Base-by-base conservation (phyloP, 805 yeast genomes). In the Lipomyces anomalus region DNA sequence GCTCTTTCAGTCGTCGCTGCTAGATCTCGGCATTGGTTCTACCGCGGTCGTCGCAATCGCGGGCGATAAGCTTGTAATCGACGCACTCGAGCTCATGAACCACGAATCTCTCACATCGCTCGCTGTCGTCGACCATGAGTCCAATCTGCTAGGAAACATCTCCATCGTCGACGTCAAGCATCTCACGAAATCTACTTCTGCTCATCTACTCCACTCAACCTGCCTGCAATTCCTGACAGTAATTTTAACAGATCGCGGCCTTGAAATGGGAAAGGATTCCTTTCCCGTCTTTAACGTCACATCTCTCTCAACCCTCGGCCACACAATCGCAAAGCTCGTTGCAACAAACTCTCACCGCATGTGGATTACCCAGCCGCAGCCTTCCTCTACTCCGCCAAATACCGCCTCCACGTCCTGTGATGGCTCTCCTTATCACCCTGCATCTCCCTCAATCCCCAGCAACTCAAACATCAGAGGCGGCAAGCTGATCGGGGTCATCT, bases 211-310 rank as follows among this genome's bases (percentile, higher is more conserved):
- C 47, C 82, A 82, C 59, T 82, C 84, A 62, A 74, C 92, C 4
- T 92, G 95, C 65, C 72, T 87, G 58, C 92, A 84, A 66, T 90
- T 90, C 62, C 79, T 90, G 47, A 79, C 94, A 11, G 82, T 88
- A 52, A 88, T 89, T 50, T 74, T 92, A 53, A 82, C 84, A 53
- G 81, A 82, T 44, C 80, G 95, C 61, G 98, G 98, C 18, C 73
- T 90, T 26, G 94, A 83, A 59, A 89, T 88, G 61, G 96, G 96
- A 42, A 88, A 89, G 65, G 98, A 90, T 68, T 87, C 94, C 35
- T 90, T 83, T 72, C 98, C 98, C 16, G 90, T 92, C 34, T 90
- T 90, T 74, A 95, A 90, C 63, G 96, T 90, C 22, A 82, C 85
- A 52, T 77, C 79, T 50, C 74, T 75, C 34, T 79, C 94, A 6